These are phyloP conservation scores for Phytopythium oedochilum DNA, from an alignment of 352 stramenopile genomes.

Conservation along the genomic window DNA sequence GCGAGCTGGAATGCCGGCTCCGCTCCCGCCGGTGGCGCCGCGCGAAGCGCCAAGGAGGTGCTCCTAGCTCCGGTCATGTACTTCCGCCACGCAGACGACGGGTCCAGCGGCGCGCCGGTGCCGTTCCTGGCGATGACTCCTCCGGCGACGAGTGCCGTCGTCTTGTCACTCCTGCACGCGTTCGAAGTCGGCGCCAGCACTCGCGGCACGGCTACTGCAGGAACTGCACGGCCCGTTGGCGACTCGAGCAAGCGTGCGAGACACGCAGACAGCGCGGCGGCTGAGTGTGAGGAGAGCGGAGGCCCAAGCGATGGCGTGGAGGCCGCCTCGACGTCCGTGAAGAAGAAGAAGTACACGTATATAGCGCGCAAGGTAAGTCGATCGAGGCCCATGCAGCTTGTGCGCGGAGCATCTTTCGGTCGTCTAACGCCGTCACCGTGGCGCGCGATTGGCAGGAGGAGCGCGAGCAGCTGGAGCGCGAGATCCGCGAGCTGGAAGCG, in stretches of 20 bases:
- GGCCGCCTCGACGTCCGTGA: not conserved
- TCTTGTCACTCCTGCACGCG: not conserved
- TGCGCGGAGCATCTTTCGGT: too few relatives aligned
- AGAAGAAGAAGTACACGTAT: slow-evolving; percentile 2
- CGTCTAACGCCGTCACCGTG: not conserved
- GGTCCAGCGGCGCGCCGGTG: not conserved
- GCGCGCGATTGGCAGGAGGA: not conserved
- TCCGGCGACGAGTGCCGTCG: not conserved
- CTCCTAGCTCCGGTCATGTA: slow-evolving; percentile 11
- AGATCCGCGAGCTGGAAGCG: not conserved
- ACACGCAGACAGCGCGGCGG: too few relatives aligned
- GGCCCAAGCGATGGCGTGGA: not conserved
- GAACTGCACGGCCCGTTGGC: too few relatives aligned
- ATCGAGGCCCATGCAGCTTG: too few relatives aligned
- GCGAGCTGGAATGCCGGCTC: too few relatives aligned
- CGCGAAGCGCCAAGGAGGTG: too few relatives aligned
- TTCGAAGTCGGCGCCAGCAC: not conserved
- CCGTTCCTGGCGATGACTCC: not conserved
- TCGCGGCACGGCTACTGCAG: too few relatives aligned
- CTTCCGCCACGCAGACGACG: slow-evolving; percentile 6
- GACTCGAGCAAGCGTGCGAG: not conserved
- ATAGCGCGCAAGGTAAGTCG: not conserved
- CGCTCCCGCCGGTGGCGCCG: too few relatives aligned
- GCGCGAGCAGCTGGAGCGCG: slow-evolving; percentile 1
- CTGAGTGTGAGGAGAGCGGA: not conserved